phyloP scores from a whole-genome alignment of 1,284 basidiomycete species.

The Singerocomus rubriflavus region DNA sequence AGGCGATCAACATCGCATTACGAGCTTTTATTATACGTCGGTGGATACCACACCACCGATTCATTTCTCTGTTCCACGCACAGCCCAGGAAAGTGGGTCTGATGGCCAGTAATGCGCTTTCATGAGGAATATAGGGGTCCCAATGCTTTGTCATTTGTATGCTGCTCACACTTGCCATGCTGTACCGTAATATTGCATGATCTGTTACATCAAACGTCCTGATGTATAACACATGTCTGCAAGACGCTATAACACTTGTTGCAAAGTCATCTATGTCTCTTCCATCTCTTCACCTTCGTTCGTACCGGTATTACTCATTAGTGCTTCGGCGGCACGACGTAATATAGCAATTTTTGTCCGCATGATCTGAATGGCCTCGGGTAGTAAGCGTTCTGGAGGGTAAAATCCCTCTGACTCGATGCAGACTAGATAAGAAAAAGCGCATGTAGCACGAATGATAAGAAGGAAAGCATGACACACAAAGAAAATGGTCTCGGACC shows the following conservation, averaged over 20 bases:
- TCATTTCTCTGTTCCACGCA: conserved; percentile 29
- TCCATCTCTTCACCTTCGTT: conserved; percentile 43
- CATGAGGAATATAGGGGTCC: background rate
- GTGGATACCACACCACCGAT: conserved; percentile 38
- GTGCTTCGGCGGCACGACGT: conserved; percentile 53
- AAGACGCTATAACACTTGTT: background rate
- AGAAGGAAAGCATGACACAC: conserved; percentile 43
- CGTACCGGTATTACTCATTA: conserved; percentile 37
- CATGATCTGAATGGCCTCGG: conserved; percentile 83
- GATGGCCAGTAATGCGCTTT: conserved; percentile 9
- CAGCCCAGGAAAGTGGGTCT: conserved; percentile 3
- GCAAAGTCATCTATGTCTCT: conserved; percentile 16
- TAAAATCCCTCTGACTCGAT: conserved; percentile 92
- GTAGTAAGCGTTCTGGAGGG: conserved; percentile 79
- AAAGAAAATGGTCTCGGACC: conserved; percentile 92
- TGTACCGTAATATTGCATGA: background rate
- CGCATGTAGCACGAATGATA: background rate
- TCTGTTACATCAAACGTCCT: conserved; percentile 1
- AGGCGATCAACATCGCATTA: conserved; percentile 33
- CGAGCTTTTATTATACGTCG: conserved; percentile 38
- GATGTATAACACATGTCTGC: conserved; percentile 6
- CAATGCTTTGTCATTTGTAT: background rate
- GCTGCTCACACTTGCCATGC: background rate
- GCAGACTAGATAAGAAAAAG: conserved; percentile 59
- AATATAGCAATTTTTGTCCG: conserved; percentile 73